Conservation (phyloP, 768 basidiomycete genomes). For the Russula sp. region DNA sequence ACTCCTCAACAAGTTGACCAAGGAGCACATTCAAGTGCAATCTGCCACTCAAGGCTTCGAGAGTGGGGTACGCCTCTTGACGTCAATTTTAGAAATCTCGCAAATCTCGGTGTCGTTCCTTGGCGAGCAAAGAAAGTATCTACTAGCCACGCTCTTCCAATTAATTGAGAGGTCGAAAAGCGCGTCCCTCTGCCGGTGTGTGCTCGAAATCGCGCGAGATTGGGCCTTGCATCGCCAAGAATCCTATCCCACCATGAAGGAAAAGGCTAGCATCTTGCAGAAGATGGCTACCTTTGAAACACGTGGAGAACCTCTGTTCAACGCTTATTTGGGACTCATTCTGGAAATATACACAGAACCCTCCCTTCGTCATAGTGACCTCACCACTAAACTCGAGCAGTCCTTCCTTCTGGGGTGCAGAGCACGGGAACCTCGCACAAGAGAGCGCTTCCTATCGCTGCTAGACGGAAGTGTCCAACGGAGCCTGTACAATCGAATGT, state of each 20-base stretch:
- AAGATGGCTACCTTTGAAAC: slow-evolving; percentile 83
- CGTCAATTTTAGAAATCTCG: slow-evolving; percentile 80
- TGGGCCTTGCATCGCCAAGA: slow-evolving; percentile 90
- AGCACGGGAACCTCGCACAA: slow-evolving; percentile 66
- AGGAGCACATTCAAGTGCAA: slow-evolving; percentile 60
- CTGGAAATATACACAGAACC: slow-evolving; percentile 93
- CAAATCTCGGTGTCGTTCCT: slow-evolving; percentile 73
- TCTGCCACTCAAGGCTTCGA: slow-evolving; percentile 40
- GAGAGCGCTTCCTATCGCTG: slow-evolving; percentile 83
- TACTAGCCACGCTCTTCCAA: slow-evolving; percentile 68
- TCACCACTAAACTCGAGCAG: slow-evolving; percentile 88
- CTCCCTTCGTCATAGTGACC: slow-evolving; percentile 76
- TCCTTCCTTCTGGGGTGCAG: slow-evolving; percentile 91
- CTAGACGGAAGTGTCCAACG: slow-evolving; percentile 85
- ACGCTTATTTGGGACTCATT: slow-evolving; percentile 80
- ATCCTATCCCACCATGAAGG: slow-evolving; percentile 86
- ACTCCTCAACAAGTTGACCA: slow-evolving; percentile 75
- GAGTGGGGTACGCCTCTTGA: slow-evolving; percentile 55
- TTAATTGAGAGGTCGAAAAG: slow-evolving; percentile 90
- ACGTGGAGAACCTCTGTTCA: slow-evolving; percentile 71
- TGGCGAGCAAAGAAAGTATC: slow-evolving; percentile 77
- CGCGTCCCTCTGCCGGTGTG: slow-evolving; percentile 64
- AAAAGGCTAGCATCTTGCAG: slow-evolving; percentile 83
- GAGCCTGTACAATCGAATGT: slow-evolving; percentile 70
- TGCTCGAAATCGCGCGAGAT: slow-evolving; percentile 77